These are phyloP conservation scores for Yarrowia divulgata DNA, from an alignment of 805 yeast genomes.

Conservation along the genomic window DNA sequence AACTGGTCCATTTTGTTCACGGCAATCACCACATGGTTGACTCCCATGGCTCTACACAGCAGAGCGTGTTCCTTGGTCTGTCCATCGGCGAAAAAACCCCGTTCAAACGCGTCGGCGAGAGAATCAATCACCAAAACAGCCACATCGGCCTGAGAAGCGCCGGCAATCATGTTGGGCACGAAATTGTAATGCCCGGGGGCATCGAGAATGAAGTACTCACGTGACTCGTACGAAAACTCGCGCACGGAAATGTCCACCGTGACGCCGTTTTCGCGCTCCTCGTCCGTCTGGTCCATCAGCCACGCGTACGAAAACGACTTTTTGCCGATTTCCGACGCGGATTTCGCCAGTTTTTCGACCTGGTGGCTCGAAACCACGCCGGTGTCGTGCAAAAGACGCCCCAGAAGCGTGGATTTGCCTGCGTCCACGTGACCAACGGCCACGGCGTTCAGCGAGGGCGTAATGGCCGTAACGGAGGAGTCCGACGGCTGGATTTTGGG, in stretches of 20 bases:
- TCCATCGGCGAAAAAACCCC: slow-evolving; percentile 70
- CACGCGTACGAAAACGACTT: slow-evolving; percentile 84
- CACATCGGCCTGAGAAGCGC: slow-evolving; percentile 78
- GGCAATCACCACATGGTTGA: slow-evolving; percentile 65
- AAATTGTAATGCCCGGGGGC: slow-evolving; percentile 87
- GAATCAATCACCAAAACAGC: slow-evolving; percentile 77
- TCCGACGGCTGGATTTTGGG: slow-evolving; percentile 32
- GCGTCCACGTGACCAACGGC: slow-evolving; percentile 89
- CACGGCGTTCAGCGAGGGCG: slow-evolving; percentile 72
- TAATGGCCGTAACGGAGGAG: slow-evolving; percentile 44
- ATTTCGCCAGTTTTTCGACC: slow-evolving; percentile 66
- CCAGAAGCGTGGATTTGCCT: slow-evolving; percentile 83
- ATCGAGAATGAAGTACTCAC: slow-evolving; percentile 74
- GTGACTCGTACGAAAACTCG: slow-evolving; percentile 61
- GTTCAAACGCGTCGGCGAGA: slow-evolving; percentile 69
- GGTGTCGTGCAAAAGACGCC: slow-evolving; percentile 70
- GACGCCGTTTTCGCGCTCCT: slow-evolving; percentile 77
- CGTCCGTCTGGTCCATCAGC: slow-evolving; percentile 82
- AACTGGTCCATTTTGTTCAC: slow-evolving; percentile 75
- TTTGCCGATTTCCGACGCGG: slow-evolving; percentile 72
- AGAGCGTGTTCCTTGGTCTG: slow-evolving; percentile 82
- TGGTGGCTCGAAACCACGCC: slow-evolving; percentile 72
- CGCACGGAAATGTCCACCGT: slow-evolving; percentile 80
- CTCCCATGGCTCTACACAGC: slow-evolving; percentile 70
- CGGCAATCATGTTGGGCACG: slow-evolving; percentile 86